Percentiles rank a stretch among this genome's conserved stretches.
Conservation (phyloP, 495 filamentous ascomycete genomes). For the Viridothelium virens region DNA sequence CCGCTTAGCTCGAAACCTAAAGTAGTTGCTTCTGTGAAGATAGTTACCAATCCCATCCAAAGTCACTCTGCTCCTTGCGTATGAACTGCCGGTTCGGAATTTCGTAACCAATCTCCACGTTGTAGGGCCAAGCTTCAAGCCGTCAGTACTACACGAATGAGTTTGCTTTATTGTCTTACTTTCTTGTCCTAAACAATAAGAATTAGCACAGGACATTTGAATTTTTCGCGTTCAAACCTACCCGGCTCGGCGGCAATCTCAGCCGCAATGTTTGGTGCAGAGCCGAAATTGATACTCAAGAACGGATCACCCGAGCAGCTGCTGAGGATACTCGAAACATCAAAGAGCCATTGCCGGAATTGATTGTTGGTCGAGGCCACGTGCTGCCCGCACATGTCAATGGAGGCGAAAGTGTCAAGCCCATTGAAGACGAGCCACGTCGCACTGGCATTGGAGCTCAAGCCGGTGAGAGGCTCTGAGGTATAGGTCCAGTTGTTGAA, state of each 20-base stretch:
- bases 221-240: not conserved
- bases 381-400: slow-evolving; percentile 51
- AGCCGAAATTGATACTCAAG: slow-evolving; percentile 50
- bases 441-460: slow-evolving; percentile 35
- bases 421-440: slow-evolving; percentile 49
- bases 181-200: slow-evolving; percentile 35
- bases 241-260: slow-evolving; percentile 48
- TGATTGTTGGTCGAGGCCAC: slow-evolving; percentile 64
- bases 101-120: slow-evolving; percentile 38
- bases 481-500: slow-evolving; percentile 58
- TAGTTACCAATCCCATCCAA: slow-evolving; percentile 53
- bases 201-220: not conserved
- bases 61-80: slow-evolving; percentile 62
- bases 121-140: slow-evolving; percentile 29
- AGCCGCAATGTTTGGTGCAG: slow-evolving; percentile 46
- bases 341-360: slow-evolving; percentile 64
- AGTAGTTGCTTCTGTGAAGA: not conserved
- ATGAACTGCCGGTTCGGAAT: slow-evolving; percentile 55
- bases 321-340: slow-evolving; percentile 47
- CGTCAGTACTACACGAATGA: slow-evolving; percentile 44
- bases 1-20: not conserved
- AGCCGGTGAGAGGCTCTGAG: slow-evolving; percentile 41
- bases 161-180: slow-evolving; percentile 23
- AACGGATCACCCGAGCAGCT: slow-evolving; percentile 40
- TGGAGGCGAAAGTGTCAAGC: slow-evolving; percentile 57